These are phyloP conservation scores for Boechera retrofracta DNA, from an alignment of 345 rosid genomes.

Conservation along the genomic window DNA sequence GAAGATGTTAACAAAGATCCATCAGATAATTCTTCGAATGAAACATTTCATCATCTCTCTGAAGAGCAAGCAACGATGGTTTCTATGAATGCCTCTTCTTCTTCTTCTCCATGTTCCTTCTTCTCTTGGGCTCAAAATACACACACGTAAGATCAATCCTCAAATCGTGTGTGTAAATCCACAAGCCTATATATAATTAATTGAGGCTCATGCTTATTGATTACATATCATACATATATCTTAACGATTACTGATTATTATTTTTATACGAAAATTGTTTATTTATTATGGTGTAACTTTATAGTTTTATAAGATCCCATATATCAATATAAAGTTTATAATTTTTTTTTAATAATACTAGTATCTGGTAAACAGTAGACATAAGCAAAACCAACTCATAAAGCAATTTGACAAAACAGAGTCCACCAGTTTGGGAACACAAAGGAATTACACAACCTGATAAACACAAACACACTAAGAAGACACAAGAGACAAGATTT, in stretches of 20 bases:
- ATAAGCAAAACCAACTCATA: conserved; percentile 10
- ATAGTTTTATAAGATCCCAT: conserved; percentile 17
- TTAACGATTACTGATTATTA: conserved; percentile 33
- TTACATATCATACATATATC: conserved; percentile 15
- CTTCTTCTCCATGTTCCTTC: conserved; percentile 42
- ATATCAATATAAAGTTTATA: background rate
- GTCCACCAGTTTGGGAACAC: conserved; percentile 29
- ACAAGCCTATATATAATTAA: conserved; percentile 18
- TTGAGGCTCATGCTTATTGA: conserved; percentile 11
- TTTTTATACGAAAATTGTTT: conserved; percentile 21
- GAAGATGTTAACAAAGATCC: conserved; percentile 44
- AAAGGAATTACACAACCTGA: conserved; percentile 33
- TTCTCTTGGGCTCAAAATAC: conserved; percentile 46
- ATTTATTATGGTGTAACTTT: conserved; percentile 33
- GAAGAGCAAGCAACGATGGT: conserved; percentile 41
- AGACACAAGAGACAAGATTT: conserved; percentile 24
- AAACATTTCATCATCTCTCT: conserved; percentile 43
- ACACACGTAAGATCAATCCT: conserved; percentile 29
- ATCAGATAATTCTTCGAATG: conserved; percentile 38
- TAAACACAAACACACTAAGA: conserved; percentile 28
- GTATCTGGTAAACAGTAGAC: background rate
- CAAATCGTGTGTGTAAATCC: conserved; percentile 16
- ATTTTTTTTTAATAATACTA: background rate
- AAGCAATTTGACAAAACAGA: conserved; percentile 18
- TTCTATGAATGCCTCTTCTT: conserved; percentile 40